Percentiles rank a stretch among this genome's conserved stretches.
phyloP scores from a whole-genome alignment of 2,329 filamentous ascomycete species.

The Fusarium sterilihyphosum region DNA sequence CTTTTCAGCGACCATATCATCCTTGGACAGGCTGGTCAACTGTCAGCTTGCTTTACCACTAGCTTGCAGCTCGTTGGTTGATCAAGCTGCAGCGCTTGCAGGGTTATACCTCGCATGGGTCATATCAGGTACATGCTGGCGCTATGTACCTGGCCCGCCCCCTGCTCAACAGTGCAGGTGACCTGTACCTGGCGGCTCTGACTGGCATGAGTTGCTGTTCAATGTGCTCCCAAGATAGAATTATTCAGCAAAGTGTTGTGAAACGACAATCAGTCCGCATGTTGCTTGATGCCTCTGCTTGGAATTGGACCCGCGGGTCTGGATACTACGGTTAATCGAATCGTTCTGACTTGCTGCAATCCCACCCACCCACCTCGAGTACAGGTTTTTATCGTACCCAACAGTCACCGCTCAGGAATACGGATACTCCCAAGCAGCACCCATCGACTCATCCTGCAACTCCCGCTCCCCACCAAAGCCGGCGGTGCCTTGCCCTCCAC shows the following conservation, averaged over 20 bases:
- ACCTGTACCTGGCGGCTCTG: slow-evolving; percentile 51
- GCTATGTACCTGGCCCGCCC: slow-evolving; percentile 49
- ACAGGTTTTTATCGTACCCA: background rate
- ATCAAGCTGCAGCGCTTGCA: slow-evolving; percentile 38
- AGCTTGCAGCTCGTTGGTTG: slow-evolving; percentile 26
- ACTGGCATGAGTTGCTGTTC: slow-evolving; percentile 27
- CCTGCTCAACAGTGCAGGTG: slow-evolving; percentile 49
- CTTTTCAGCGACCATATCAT: slow-evolving; percentile 1
- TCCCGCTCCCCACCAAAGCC: slow-evolving; percentile 22
- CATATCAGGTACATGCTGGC: slow-evolving; percentile 42
- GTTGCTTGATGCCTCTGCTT: slow-evolving; percentile 13
- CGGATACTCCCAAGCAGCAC: slow-evolving; percentile 20
- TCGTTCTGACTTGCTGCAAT: slow-evolving; percentile 16
- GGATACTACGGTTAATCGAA: slow-evolving; percentile 12
- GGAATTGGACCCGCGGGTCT: slow-evolving; percentile 21
- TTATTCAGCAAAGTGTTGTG: slow-evolving; percentile 31
- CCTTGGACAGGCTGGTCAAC: slow-evolving; percentile 8
- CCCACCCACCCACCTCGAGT: slow-evolving; percentile 16
- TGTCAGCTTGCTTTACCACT: slow-evolving; percentile 28
- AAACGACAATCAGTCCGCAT: slow-evolving; percentile 15
- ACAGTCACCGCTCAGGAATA: slow-evolving; percentile 34
- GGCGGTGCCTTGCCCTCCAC: slow-evolving; percentile 18
- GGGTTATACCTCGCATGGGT: slow-evolving; percentile 39
- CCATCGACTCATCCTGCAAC: slow-evolving; percentile 21
- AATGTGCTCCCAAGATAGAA: slow-evolving; percentile 17